Evolutionary conservation across 352 stramenopile species (phyloP), one percentile per base, ranked within the genome.

Genomic region (Globisporangium radiosum): DNA sequence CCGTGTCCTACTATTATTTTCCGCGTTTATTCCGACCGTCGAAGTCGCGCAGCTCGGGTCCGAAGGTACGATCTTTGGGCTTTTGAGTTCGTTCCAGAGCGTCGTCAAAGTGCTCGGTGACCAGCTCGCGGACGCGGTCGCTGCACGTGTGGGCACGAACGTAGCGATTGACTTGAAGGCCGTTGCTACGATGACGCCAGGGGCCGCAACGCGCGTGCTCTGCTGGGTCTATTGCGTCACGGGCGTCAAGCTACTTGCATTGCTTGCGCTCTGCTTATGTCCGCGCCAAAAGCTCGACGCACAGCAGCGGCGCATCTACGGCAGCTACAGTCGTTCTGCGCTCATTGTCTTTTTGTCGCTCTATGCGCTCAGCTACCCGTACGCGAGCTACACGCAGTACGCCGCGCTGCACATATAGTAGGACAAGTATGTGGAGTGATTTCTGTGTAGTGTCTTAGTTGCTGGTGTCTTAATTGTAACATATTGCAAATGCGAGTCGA

Each of bases 241-340:
- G 8, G 4, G 42, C 2, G 36, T 65, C 43, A 59, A 67, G 47
- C 55, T 78, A 19, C 49, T 75, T 11, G 59, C 60, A 4, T 10
- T 75, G 5, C 8, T 60, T 0, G 65, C 65, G 15, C 57, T 79
- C 15, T 68, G 38, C 51, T 71, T 58, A 40, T 45, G 76, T 43
- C 74, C 74, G 7, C 62, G 59, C 5, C 71, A 83, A 52, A 80
- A 78, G 57, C 69, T 76, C 0, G 69, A 78, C 47, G 71, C 71
- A 4, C 74, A 83, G 64, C 74, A 80, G 60, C 58, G 72, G 5
- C 74, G 74, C 17, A 56, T 76, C 15, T 75, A 78, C 56, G 74
- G 71, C n/a, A 71, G 71, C n/a, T 81, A 75, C 74, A 81, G 60
- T 47, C 52, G 49, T 10, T 39, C 59, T 25, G 55, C 70, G 4